Base-by-base conservation (phyloP, 257 asterid species). In the Solanum boliviense region DNA sequence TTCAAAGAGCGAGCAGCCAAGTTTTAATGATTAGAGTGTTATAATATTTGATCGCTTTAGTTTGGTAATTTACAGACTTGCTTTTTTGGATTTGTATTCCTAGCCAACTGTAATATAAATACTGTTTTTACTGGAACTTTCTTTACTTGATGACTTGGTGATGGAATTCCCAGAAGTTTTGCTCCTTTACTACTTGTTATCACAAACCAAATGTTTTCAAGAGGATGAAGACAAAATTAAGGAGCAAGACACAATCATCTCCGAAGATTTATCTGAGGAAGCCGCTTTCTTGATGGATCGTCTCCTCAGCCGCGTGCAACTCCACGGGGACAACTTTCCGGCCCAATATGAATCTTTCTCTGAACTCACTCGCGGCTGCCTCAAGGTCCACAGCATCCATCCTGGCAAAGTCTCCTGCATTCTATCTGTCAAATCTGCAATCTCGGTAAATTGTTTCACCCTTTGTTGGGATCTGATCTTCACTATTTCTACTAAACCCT, bases 331-430 rank as follows among this genome's bases (percentile, higher is more conserved):
- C 27, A 86, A 90, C 88, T 89, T 91, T 84, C 91, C 98, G 78
- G 81, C 91, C 46, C 91, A 89, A 87, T 56, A 87, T 89, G 91
- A 92, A 34, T 13, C 12, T 35, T 70, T 15, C 13, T 70, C 76
- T 25, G 21, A 70, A 70, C 38, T 70, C 5, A 70, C 21, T 31
- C 76, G 76, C 11, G 76, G 76, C 76, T 70, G 76, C n/a, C 21
- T 70, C 36, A 89, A 95, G 88, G 93, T 95, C 88, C 86, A 84
- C 29, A 83, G 89, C 65, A 60, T 94, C 60, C 87, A 92, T 68
- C 92, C 89, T 36, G 98, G 98, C 86, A 92, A 92, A 91, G 86
- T 97, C 90, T 94, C 98, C 32, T 97, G 98, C 90, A 74, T 88
- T 82, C 92, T 97, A 52, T 39, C 88, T 41, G 94, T 96, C 90